A percentile compares a stretch with the other conserved stretches of the same genome.
These are phyloP conservation scores for Flaveria bidentis DNA, from an alignment of 129 eudicot species.

Conservation along the genomic window DNA sequence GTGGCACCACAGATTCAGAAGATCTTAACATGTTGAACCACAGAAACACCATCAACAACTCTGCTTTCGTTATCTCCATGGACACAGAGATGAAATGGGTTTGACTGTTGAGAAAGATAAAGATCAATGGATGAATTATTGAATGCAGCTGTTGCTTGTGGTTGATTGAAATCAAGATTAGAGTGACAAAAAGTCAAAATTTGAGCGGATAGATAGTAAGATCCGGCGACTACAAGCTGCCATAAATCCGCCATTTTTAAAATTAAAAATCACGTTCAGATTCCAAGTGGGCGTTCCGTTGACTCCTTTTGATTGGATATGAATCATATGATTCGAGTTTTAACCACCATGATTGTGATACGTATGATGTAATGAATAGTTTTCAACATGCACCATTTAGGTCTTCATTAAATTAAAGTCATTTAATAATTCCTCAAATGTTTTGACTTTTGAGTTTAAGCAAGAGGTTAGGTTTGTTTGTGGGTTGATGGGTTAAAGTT, in stretches of 20 bases:
- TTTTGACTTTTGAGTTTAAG: no score
- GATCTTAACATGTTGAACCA: slow-evolving; percentile 7
- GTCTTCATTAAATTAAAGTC: not conserved
- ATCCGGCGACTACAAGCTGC: slow-evolving; percentile 1
- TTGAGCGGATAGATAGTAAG: not conserved
- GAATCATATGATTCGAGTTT: not conserved
- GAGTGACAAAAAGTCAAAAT: not conserved
- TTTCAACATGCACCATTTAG: not conserved
- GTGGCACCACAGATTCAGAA: slow-evolving; percentile 17
- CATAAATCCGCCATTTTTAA: not conserved
- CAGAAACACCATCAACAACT: not conserved
- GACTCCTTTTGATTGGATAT: slow-evolving; percentile 16
- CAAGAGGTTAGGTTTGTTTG: no score
- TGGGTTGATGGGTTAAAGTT: no score
- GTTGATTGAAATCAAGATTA: not conserved
- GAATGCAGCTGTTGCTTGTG: not conserved
- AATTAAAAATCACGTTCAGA: slow-evolving; percentile 5
- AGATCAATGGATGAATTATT: not conserved
- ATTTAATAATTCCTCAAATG: no score
- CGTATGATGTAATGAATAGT: not conserved
- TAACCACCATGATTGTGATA: not conserved
- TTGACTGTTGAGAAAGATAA: slow-evolving; percentile 1
- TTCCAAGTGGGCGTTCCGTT: slow-evolving; percentile 18
- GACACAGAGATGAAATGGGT: not conserved
- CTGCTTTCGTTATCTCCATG: not conserved